Base-by-base conservation (phyloP, 2,329 filamentous ascomycete genomes). In the Penicillium sp. region DNA sequence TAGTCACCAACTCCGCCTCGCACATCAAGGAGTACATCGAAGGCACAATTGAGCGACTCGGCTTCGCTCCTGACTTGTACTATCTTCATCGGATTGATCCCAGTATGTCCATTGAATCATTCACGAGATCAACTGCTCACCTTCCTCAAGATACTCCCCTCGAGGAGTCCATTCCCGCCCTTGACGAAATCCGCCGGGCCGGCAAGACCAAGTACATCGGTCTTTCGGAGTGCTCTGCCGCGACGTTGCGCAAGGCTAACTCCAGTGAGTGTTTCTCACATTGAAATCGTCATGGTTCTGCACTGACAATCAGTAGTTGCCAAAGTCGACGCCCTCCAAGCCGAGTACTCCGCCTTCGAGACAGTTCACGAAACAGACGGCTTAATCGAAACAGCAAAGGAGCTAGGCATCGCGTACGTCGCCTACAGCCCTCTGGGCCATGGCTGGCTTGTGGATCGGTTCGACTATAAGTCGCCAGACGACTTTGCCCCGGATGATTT, bases 201-300 rank as follows among this genome's bases (percentile, higher is more conserved):
- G 79, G 79, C 4, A 81, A 81, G 66, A 80, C 79, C 16, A 81
- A 80, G 66, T 81, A 80, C 54, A 81, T 82, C 51, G 80, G 79
- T 13, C 71, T 82, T 0, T 81, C 78, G 0, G 80, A 82, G 55
- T 81, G 79, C 60, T 81, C 79, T 2, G 78, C 78, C 0, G 66
- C 67, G 1, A 82, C 79, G 0, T 62, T 82, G 5, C 76, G 78
- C 22, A 79, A 78, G 56, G 80, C 79, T 0, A 77, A 79, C 54
- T 76, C 77, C 1, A 79, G 78, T 80, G 47, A 44, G 71, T 65
- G n/a, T 27, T 27, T 27, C 6, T 6, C 5, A 27, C 24, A 27
- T 27, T 27, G 4, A 7, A 27, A 27, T 27, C 1, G 24, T 27
- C 24, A 27, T 27, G 1, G 24, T 27, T 27, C 24, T 3, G 24